Evolutionary conservation across 495 filamentous ascomycete species (phyloP).

Genomic region (Neurospora sp.): DNA sequence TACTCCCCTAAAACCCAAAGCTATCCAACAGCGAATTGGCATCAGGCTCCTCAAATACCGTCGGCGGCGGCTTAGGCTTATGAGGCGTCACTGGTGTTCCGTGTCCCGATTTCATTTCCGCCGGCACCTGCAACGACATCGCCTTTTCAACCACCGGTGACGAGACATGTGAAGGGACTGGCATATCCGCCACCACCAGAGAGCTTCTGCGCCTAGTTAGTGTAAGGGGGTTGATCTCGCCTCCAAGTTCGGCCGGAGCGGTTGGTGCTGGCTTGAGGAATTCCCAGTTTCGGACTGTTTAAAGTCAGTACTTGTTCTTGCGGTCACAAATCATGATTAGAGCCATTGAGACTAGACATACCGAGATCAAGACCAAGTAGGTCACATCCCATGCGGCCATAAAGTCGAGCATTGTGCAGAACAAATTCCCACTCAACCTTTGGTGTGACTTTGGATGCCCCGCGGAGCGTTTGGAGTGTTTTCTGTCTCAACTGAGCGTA

Average conservation of each 20-base stretch:
- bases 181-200: slow-evolving; percentile 73
- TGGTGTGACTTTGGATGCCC: slow-evolving; percentile 71
- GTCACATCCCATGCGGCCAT: slow-evolving; percentile 94
- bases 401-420: slow-evolving; percentile 75
- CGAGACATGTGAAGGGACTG: slow-evolving; percentile 25
- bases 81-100: slow-evolving; percentile 47
- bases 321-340: background rate
- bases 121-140: slow-evolving; percentile 33
- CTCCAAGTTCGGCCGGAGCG: slow-evolving; percentile 19
- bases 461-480: slow-evolving; percentile 75
- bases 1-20: slow-evolving; percentile 54
- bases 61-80: slow-evolving; percentile 55
- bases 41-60: slow-evolving; percentile 84
- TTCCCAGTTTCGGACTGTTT: slow-evolving; percentile 68
- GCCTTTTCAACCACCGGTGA: slow-evolving; percentile 28
- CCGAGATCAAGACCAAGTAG: slow-evolving; percentile 77
- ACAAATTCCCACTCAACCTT: slow-evolving; percentile 83
- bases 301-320: background rate
- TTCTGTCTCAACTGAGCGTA: slow-evolving; percentile 82
- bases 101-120: slow-evolving; percentile 34
- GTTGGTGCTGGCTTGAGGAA: slow-evolving; percentile 50
- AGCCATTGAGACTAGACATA: slow-evolving; percentile 16
- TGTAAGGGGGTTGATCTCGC: slow-evolving; percentile 52
- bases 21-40: slow-evolving; percentile 69
- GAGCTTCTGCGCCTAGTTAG: slow-evolving; percentile 53